Conservation (phyloP, 2,329 filamentous ascomycete species). For the Trichophyton rubrum region DNA sequence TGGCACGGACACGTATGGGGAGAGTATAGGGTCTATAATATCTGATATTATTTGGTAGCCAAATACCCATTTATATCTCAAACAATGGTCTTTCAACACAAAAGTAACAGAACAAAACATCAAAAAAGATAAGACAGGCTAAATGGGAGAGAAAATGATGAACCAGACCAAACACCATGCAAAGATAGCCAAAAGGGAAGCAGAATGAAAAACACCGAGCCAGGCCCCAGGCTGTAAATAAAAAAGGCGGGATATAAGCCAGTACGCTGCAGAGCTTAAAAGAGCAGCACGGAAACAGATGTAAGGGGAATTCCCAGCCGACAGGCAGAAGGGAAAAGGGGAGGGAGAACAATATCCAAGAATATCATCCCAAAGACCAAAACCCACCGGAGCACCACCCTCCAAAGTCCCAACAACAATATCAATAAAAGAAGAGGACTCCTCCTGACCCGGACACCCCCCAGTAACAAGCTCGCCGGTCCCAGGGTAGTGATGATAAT, state of each 20-base stretch:
- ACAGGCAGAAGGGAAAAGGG: conserved; percentile 12
- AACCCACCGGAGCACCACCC: not conserved
- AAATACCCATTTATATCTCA: conserved; percentile 1
- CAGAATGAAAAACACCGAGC: not conserved
- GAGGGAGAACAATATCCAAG: conserved; percentile 11
- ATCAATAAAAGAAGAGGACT: not conserved
- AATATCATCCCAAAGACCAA: not conserved
- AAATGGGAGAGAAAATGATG: not conserved
- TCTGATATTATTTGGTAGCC: not conserved
- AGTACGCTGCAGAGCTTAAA: not conserved
- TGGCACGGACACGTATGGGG: not conserved
- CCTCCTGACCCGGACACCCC: no score
- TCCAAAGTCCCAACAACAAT: not conserved
- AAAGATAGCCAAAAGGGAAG: not conserved
- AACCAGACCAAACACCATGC: conserved; percentile 3
- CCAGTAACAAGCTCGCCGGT: not conserved
- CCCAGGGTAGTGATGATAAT: not conserved
- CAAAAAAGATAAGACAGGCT: conserved; percentile 1
- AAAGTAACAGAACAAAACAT: not conserved
- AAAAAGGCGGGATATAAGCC: not conserved
- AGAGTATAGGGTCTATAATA: not conserved
- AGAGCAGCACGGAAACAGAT: not conserved
- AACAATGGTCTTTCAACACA: not conserved
- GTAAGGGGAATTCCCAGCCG: conserved; percentile 7
- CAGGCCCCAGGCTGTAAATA: not conserved